phyloP scores from a whole-genome alignment of 2,329 filamentous ascomycete species.

The Zymoseptoria crescenta region DNA sequence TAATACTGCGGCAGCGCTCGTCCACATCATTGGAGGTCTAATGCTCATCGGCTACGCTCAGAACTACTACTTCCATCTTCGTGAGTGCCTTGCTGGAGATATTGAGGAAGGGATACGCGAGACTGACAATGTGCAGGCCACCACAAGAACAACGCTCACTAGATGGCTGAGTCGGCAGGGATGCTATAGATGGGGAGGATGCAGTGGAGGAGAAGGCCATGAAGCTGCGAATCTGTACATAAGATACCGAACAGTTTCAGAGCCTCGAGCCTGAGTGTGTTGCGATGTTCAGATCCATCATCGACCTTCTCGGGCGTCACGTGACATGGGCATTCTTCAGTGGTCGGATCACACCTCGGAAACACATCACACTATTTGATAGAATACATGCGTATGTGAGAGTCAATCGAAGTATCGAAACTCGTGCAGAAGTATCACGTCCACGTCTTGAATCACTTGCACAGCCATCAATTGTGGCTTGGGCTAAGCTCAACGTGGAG shows the following conservation, averaged over 20 bases:
- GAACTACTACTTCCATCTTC: constrained; percentile 99
- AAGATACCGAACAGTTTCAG: constrained; percentile 12
- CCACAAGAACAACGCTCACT: constrained; percentile 99
- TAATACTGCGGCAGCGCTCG: constrained; percentile 57
- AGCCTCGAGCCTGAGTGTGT: not conserved
- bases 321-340: not conserved
- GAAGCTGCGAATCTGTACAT: constrained; percentile 15
- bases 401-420: no score
- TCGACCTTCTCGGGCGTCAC: constrained; percentile 2
- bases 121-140: constrained; percentile 57
- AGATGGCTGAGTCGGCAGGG: constrained; percentile 29
- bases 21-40: constrained; percentile 74
- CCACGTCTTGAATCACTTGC: not conserved
- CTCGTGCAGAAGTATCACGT: no score
- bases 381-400: no score
- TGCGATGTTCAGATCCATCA: constrained; percentile 2
- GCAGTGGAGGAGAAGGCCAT: constrained; percentile 3
- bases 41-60: constrained; percentile 84
- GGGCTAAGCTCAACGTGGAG: not conserved
- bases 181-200: constrained; percentile 5
- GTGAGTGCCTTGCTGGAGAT: constrained; percentile 51
- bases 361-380: no score
- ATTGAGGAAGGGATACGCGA: not conserved
- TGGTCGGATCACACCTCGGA: not conserved
- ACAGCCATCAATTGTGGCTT: not conserved